A percentile compares a stretch with the other conserved stretches of the same genome.
Conservation (phyloP, 331 rosid genomes). For the Stylosanthes scabra region DNA sequence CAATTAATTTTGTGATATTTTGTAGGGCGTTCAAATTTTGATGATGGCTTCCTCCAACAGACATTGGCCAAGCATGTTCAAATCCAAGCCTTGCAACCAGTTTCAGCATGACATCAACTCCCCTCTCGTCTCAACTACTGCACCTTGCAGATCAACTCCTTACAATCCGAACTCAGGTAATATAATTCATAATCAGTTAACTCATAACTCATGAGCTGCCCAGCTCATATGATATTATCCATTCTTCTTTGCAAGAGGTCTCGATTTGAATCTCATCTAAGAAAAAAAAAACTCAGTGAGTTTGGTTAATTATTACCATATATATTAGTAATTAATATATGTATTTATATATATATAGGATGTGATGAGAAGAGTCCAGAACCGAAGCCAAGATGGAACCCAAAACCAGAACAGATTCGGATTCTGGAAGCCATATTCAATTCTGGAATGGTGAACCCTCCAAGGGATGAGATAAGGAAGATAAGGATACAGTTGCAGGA, state of each 20-base stretch:
- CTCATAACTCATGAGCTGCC: too few species aligned
- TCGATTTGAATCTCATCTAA: too few species aligned
- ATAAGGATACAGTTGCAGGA: constrained; percentile 81
- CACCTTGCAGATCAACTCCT: constrained; percentile 47
- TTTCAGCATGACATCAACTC: constrained; percentile 84
- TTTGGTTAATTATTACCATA: too few species aligned
- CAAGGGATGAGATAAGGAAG: constrained; percentile 84
- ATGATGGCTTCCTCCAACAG: constrained; percentile 91
- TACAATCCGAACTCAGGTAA: constrained; percentile 24
- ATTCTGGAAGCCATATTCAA: constrained; percentile 91
- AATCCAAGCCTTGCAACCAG: constrained; percentile 87
- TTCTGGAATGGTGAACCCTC: constrained; percentile 97
- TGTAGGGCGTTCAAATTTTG: neutral
- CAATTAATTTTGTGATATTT: too few species aligned
- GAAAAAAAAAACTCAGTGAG: too few species aligned
- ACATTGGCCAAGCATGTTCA: constrained; percentile 99
- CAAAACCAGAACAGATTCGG: constrained; percentile 87
- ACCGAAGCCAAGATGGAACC: constrained; percentile 95
- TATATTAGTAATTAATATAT: too few species aligned
- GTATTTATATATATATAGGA: constrained; percentile 18
- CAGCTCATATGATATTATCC: too few species aligned
- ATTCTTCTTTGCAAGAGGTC: too few species aligned
- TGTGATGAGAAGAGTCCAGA: constrained; percentile 80
- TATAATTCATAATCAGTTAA: too few species aligned
- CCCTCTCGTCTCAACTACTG: constrained; percentile 53